Base-by-base conservation (phyloP, 176 grass and related monocot species). In the Carex kokanica region DNA sequence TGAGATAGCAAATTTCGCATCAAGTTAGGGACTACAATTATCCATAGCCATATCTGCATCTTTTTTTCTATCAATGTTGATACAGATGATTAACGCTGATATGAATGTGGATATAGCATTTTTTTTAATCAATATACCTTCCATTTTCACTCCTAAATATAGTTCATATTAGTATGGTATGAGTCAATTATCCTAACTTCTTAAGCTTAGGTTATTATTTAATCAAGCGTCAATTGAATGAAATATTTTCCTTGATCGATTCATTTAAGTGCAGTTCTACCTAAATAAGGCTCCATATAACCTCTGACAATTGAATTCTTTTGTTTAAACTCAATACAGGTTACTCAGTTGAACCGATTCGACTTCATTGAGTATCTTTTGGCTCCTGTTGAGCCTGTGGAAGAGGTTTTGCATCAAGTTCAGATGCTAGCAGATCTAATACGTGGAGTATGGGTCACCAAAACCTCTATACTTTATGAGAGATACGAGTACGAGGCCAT, bases 371-470 rank as follows among this genome's bases (percentile, higher is more conserved):
- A 73, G 80, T 69, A 83, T 83, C 34, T 82, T 16, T 70, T 90
- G 83, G 88, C 84, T 80, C 88, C 72, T 24, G 53, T 21, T 31
- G 75, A 36, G 36, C 83, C 81, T 18, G 53, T 38, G 36, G 20
- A 83, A 27, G 88, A 90, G n/a, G 62, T 90, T 83, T 53, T 90
- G 45, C 51, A 72, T 25, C 40, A 71, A 59, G 70, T 90, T 78
- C 84, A 86, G 20, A 58, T 51, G 21, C 56, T 86, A 31, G 84
- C 88, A 79, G 58, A 80, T 79, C 71, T 90, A 83, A 73, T 90
- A 12, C 81, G 60, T 38, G 84, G 80, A 41, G 64, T 90, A 52
- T 90, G 88, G 88, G 88, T 90, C 54, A 72, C 80, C 61, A 90
- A 86, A 78, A 86, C 84, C 53, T 81, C 88, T 20, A 41, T 90